A percentile compares a stretch with the other conserved stretches of the same genome.
Evolutionary conservation across 129 eudicot species (phyloP).

Genomic region (Flaveria robusta): DNA sequence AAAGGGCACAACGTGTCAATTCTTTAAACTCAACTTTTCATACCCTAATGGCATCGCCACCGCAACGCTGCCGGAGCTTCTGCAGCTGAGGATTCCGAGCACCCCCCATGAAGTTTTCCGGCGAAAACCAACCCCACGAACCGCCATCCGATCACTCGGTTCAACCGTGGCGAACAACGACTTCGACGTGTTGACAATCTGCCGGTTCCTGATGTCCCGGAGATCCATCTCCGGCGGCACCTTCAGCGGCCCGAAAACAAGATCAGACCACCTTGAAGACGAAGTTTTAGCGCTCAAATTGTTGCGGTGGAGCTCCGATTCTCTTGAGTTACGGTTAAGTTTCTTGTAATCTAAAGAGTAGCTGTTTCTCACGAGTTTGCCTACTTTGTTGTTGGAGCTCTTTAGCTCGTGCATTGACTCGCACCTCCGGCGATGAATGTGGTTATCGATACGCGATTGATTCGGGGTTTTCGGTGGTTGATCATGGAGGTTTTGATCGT

Average conservation of each 20-base stretch:
- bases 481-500: constrained; percentile 7
- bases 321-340: constrained; percentile 42
- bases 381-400: constrained; percentile 22
- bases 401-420: constrained; percentile 53
- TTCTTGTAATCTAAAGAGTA: constrained; percentile 55
- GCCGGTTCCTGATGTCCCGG: constrained; percentile 61
- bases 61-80: constrained; percentile 53
- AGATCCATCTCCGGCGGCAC: constrained; percentile 71
- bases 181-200: constrained; percentile 42
- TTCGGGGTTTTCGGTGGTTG: not conserved
- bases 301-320: constrained; percentile 29
- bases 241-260: constrained; percentile 54
- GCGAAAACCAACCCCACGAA: constrained; percentile 13
- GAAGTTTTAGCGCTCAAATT: constrained; percentile 36
- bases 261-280: constrained; percentile 54
- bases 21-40: constrained; percentile 34
- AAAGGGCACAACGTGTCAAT: constrained; percentile 34
- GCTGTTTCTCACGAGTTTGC: constrained; percentile 44
- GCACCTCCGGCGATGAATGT: constrained; percentile 33
- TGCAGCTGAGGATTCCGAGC: constrained; percentile 64
- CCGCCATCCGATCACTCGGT: constrained; percentile 11
- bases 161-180: not conserved
- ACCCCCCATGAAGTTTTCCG: constrained; percentile 65
- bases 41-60: constrained; percentile 48
- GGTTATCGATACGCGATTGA: not conserved